Conservation (phyloP, 2,329 filamentous ascomycete genomes). For the Tolypocladium endophyticum region DNA sequence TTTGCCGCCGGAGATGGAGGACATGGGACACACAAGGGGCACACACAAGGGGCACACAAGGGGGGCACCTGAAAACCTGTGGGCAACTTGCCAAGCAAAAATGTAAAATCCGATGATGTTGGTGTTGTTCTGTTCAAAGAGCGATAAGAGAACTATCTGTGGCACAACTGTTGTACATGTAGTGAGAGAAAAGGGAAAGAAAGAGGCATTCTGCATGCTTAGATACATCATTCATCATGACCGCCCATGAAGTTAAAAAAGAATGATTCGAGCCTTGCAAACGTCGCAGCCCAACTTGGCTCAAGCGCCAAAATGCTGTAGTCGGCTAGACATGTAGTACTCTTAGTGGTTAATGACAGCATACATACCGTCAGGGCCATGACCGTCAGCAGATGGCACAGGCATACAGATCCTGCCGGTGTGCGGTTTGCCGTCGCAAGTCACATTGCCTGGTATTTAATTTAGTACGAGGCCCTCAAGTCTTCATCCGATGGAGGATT, state of each 20-base stretch:
- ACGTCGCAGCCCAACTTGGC: not conserved
- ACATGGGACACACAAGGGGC: no score
- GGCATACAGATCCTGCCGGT: not conserved
- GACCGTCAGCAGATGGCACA: no score
- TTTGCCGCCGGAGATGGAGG: not conserved
- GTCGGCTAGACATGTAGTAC: no score
- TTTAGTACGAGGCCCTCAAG: not conserved
- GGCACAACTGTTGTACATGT: not conserved
- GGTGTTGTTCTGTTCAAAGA: not conserved
- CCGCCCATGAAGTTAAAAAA: not conserved
- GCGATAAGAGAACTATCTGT: not conserved
- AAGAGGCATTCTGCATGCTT: not conserved
- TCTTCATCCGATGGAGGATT: not conserved
- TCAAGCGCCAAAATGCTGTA: no score
- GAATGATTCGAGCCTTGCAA: not conserved
- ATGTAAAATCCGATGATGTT: not conserved
- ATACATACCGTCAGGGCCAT: not conserved
- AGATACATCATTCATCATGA: not conserved
- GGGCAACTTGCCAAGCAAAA: not conserved
- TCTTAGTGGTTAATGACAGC: not conserved
- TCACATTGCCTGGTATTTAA: not conserved
- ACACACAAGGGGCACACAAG: no score
- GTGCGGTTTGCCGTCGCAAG: not conserved
- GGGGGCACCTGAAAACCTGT: not conserved
- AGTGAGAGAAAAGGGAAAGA: not conserved